phyloP scores from a whole-genome alignment of 2,329 filamentous ascomycete species.

The Fusarium subtropicale region DNA sequence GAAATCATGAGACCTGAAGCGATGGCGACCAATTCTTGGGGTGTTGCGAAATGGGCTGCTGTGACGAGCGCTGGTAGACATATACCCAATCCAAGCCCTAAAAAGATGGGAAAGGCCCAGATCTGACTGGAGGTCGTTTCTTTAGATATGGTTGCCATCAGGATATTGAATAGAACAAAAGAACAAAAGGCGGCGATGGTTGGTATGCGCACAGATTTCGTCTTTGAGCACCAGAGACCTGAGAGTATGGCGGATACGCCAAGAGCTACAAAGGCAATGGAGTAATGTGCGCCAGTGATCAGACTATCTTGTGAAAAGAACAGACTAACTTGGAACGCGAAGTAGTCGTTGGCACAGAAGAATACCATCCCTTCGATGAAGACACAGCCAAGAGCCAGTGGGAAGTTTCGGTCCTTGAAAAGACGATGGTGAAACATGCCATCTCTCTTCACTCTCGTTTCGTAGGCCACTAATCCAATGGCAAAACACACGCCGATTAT shows the following conservation, averaged over 20 bases:
- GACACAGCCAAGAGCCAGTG: background rate
- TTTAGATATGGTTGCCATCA: background rate
- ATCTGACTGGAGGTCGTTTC: background rate
- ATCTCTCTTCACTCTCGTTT: background rate
- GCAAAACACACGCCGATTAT: background rate
- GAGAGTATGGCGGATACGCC: background rate
- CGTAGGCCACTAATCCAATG: background rate
- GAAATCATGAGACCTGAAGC: slow-evolving; percentile 2
- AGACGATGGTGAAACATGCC: slow-evolving; percentile 12
- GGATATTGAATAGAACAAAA: background rate
- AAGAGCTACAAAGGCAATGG: background rate
- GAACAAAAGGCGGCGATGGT: background rate
- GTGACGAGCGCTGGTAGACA: slow-evolving; percentile 4
- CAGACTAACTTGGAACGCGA: background rate
- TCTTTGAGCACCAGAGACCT: background rate
- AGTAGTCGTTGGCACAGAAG: slow-evolving; percentile 2
- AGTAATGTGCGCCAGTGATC: background rate
- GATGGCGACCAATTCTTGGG: background rate
- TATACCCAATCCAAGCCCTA: background rate
- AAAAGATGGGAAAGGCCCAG: background rate
- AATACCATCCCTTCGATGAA: slow-evolving; percentile 3
- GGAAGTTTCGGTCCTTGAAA: slow-evolving; percentile 1
- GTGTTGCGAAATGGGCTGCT: slow-evolving; percentile 8
- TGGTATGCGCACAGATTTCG: background rate
- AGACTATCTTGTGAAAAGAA: background rate